These are phyloP conservation scores for Tylopilus orsonianus DNA, from an alignment of 1,284 basidiomycete species.

Conservation along the genomic window DNA sequence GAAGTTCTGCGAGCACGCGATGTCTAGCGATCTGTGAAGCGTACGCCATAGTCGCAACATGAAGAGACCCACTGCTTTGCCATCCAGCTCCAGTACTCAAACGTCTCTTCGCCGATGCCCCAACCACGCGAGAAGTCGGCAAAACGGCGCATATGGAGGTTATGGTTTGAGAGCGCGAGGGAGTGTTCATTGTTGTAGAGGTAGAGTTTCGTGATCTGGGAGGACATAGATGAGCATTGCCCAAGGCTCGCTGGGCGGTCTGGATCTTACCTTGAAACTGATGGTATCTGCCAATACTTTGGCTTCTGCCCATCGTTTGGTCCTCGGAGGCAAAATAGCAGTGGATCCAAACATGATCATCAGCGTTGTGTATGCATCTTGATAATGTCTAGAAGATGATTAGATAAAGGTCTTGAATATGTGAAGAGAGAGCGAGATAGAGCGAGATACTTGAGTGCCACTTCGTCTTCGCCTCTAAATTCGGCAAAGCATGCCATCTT, in stretches of 20 bases:
- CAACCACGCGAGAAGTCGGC: conserved; percentile 87
- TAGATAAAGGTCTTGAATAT: background rate
- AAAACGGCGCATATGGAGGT: conserved; percentile 82
- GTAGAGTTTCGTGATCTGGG: conserved; percentile 81
- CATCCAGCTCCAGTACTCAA: conserved; percentile 97
- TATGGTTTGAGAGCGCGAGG: conserved; percentile 78
- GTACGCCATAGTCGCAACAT: background rate
- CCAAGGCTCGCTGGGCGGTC: background rate
- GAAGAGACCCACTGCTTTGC: conserved; percentile 75
- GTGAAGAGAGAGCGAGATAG: conserved; percentile 28
- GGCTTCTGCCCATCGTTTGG: conserved; percentile 97
- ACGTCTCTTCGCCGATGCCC: conserved; percentile 97
- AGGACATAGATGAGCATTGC: background rate
- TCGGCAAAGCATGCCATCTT: conserved; percentile 97
- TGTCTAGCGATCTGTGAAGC: conserved; percentile 48
- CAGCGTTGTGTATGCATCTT: conserved; percentile 83
- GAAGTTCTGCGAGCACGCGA: conserved; percentile 82
- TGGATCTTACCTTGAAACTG: conserved; percentile 68
- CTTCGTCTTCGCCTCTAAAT: conserved; percentile 86
- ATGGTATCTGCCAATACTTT: conserved; percentile 94
- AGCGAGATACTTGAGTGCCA: conserved; percentile 72
- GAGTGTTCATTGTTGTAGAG: conserved; percentile 85
- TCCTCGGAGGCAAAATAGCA: conserved; percentile 83
- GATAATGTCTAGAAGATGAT: conserved; percentile 70
- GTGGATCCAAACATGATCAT: conserved; percentile 87